Percentiles rank a stretch among this genome's conserved stretches.
These are phyloP conservation scores for Avena eriantha DNA, from an alignment of 176 grass and related monocot species.

Conservation along the genomic window DNA sequence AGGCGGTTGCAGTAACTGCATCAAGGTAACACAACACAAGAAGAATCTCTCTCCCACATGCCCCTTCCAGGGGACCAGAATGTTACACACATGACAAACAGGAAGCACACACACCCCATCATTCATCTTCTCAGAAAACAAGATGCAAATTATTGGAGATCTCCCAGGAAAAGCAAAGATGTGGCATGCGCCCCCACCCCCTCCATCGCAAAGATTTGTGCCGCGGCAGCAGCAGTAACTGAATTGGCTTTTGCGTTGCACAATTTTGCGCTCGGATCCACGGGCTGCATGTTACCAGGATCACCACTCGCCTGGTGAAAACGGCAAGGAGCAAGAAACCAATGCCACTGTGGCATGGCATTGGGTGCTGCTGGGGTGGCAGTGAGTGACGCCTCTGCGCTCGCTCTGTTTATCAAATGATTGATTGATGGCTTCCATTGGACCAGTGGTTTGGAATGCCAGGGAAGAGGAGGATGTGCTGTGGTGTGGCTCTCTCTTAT, in stretches of 20 bases:
- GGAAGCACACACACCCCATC: conserved; percentile 11
- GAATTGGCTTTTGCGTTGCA: conserved; percentile 41
- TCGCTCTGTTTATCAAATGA: conserved; percentile 71
- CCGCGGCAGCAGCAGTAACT: conserved; percentile 37
- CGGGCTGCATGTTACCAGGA: conserved; percentile 19
- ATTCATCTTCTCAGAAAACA: conserved; percentile 30
- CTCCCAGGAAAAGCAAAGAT: conserved; percentile 30
- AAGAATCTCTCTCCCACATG: conserved; percentile 50
- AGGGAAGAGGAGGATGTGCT: conserved; percentile 47
- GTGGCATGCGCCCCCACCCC: not conserved
- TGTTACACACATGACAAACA: conserved; percentile 65
- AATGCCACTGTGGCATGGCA: conserved; percentile 22
- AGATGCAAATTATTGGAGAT: conserved; percentile 53
- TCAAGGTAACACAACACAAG: conserved; percentile 43
- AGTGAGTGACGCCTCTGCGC: conserved; percentile 7
- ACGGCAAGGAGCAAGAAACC: not conserved
- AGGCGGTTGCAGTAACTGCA: conserved; percentile 42
- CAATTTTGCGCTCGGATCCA: not conserved
- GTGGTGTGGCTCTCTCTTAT: conserved; percentile 42
- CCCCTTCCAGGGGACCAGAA: conserved; percentile 53
- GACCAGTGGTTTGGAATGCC: conserved; percentile 64
- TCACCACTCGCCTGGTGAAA: conserved; percentile 47
- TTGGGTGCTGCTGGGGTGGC: not conserved
- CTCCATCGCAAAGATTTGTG: conserved; percentile 2
- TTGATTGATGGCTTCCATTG: conserved; percentile 62